Evolutionary conservation across 176 grass and related monocot species (phyloP).

Genomic region (Aegilops speltoides): DNA sequence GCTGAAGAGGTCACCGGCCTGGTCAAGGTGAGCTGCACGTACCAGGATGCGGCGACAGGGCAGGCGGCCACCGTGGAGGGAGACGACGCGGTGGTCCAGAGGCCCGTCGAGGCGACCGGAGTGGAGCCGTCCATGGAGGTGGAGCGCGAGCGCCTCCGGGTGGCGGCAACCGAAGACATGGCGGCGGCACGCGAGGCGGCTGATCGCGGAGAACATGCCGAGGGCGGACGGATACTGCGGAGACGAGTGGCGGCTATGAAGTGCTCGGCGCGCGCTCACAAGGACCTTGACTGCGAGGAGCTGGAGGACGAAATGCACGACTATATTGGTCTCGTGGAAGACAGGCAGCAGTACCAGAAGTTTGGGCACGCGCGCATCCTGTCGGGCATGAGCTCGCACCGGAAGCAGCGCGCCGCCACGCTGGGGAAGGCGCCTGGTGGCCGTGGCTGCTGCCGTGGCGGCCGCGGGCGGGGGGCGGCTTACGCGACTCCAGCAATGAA

Average conservation of each 20-base stretch:
- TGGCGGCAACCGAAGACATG: constrained; percentile 42
- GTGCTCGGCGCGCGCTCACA: neutral
- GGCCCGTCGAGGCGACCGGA: neutral
- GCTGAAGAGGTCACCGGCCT: constrained; percentile 23
- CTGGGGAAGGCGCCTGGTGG: neutral
- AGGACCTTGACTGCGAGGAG: neutral
- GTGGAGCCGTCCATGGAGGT: constrained; percentile 30
- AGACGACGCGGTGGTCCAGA: constrained; percentile 32
- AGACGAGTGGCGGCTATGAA: neutral
- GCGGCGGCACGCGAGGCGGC: constrained; percentile 35
- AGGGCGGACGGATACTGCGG: constrained; percentile 29
- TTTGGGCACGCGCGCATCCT: constrained; percentile 27
- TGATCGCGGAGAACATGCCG: constrained; percentile 10
- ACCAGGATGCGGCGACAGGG: constrained; percentile 53
- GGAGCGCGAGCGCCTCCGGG: constrained; percentile 37
- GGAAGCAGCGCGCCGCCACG: constrained; percentile 9
- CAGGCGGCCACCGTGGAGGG: constrained; percentile 23
- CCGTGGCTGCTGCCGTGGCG: too few species aligned
- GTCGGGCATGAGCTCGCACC: constrained; percentile 32
- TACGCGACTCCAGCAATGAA: neutral
- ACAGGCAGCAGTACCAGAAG: neutral
- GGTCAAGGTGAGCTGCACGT: constrained; percentile 44
- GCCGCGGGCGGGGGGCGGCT: neutral
- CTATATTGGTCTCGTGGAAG: constrained; percentile 6
- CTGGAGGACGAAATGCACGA: constrained; percentile 18